These are phyloP conservation scores for Vigna mungo DNA, from an alignment of 306 rosid genomes.

Conservation along the genomic window DNA sequence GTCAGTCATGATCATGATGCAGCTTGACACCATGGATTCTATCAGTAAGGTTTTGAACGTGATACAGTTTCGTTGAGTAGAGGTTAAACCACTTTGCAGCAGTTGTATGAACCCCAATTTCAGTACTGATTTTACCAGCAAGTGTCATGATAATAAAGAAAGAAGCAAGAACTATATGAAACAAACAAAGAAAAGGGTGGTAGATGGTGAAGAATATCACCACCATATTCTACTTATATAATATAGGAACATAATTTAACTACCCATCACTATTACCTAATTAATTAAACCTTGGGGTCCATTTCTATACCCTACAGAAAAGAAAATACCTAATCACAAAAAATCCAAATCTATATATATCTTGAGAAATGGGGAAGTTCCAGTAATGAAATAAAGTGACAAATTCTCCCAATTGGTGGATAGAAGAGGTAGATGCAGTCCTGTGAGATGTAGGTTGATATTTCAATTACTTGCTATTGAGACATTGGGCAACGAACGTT, in stretches of 20 bases:
- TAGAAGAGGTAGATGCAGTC: no score
- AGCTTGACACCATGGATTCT: slow-evolving; percentile 30
- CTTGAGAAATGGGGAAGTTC: no score
- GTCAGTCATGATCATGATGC: slow-evolving; percentile 65
- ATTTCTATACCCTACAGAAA: neutral
- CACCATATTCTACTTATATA: no score
- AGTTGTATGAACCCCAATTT: slow-evolving; percentile 33
- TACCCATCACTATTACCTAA: no score
- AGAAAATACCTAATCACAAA: neutral
- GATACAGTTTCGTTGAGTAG: slow-evolving; percentile 10
- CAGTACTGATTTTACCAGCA: slow-evolving; percentile 30
- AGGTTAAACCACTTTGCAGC: slow-evolving; percentile 38
- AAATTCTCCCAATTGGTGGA: no score
- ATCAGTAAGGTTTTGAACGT: slow-evolving; percentile 37
- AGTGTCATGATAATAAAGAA: slow-evolving; percentile 35
- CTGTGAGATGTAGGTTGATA: no score
- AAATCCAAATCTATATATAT: no score
- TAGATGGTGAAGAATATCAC: neutral
- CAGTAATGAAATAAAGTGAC: no score
- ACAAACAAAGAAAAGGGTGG: neutral
- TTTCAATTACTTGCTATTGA: no score
- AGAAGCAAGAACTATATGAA: neutral
- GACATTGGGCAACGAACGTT: no score
- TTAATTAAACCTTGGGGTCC: neutral
- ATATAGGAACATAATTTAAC: no score